Conservation (phyloP, 768 basidiomycete genomes). For the Cystofilobasidium capitatum region DNA sequence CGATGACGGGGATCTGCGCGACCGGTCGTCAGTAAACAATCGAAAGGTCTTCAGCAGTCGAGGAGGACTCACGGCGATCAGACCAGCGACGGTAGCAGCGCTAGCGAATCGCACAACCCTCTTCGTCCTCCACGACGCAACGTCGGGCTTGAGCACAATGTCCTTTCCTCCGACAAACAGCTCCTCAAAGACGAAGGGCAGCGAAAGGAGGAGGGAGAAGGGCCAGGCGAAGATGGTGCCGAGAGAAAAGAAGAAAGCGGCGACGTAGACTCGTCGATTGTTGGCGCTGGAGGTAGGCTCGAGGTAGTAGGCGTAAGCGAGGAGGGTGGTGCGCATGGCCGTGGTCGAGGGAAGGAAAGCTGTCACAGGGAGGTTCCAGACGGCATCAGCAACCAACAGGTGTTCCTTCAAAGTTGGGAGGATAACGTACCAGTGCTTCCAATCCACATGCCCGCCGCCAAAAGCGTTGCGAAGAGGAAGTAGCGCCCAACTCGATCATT, state of each 20-base stretch:
- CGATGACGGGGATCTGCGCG: constrained; percentile 74
- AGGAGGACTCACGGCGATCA: constrained; percentile 52
- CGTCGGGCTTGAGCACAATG: constrained; percentile 18
- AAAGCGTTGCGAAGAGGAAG: constrained; percentile 70
- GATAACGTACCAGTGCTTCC: constrained; percentile 60
- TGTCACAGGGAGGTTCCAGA: constrained; percentile 35
- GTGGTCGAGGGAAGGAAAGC: constrained; percentile 93
- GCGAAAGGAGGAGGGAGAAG: constrained; percentile 72
- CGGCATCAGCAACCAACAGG: background rate
- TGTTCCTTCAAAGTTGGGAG: background rate
- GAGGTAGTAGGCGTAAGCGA: constrained; percentile 60
- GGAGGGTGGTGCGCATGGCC: constrained; percentile 75
- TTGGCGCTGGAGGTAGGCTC: constrained; percentile 41
- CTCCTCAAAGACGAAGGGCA: constrained; percentile 87
- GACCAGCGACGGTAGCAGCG: constrained; percentile 43
- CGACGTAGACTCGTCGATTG: constrained; percentile 51
- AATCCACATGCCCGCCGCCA: constrained; percentile 91
- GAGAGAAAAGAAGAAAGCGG: constrained; percentile 62
- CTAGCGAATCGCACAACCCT: constrained; percentile 4
- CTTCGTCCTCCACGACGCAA: constrained; percentile 11
- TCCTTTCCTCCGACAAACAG: constrained; percentile 57
- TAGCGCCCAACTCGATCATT: constrained; percentile 91
- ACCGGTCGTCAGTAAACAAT: background rate
- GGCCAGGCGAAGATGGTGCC: constrained; percentile 95
- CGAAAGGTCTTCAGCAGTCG: background rate